Evolutionary conservation across 2,329 filamentous ascomycete species (phyloP), one percentile per base, ranked within the genome.

Genomic region (Claviceps purpurea): DNA sequence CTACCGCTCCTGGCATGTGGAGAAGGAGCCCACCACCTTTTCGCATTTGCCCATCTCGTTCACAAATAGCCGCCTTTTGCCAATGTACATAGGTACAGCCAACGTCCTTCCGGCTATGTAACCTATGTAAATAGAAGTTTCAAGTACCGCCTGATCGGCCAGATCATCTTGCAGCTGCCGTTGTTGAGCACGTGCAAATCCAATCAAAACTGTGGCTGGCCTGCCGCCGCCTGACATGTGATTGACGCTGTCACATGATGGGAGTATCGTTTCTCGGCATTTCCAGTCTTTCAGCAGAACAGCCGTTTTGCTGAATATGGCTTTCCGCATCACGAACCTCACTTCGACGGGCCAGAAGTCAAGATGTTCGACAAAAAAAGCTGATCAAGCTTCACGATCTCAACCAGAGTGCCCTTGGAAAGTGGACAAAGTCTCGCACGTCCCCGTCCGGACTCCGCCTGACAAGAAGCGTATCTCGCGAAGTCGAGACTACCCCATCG

Each of bases 381-480:
- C 60, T 68, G 16, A 55, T 59, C 7, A 61, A 60, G 54, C 56
- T 64, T 49, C 59, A 63, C 46, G 63, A 68, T n/a, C 62, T 75
- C 10, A 72, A 72, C n/a, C 60, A 58, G 45, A 72, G 72, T 34
- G 65, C 65, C 18, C 72, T 69, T 58, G 72, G 44, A 59, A 66
- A 39, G 73, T 75, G 26, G 68, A 74, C 54, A 69, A 71, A 52
- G 67, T 74, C 22, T 64, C 61, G 4, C 69, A 68, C 52, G 64
- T 62, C 16, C 62, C 64, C 8, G 69, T 76, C 18, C 18, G 18
- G 18, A 18, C 18, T 18, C 47, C 68, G 64, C 47, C 65, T 75
- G 52, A 72, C 73, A 5, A 63, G 72, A 76, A 76, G 60, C 67
- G 68, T 57, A 69, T 73, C 52, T 54, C 59, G 34, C 65, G 64